phyloP scores from a whole-genome alignment of 768 basidiomycete species.

The Leccinum obscurum region DNA sequence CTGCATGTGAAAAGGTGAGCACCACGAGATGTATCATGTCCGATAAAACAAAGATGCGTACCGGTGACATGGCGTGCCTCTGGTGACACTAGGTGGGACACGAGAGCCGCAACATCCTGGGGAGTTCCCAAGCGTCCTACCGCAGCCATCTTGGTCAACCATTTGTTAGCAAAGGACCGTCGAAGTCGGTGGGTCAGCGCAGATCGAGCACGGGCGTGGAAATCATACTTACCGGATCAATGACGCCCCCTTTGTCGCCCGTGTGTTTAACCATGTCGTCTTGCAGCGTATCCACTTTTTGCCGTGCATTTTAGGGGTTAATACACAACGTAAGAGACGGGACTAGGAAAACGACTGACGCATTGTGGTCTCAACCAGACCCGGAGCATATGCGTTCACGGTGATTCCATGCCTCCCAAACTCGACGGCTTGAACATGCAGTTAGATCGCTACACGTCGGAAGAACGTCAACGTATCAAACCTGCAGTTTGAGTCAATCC shows the following conservation, averaged over 20 bases:
- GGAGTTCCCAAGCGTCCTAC: conserved; percentile 26
- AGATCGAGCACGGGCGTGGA: background rate
- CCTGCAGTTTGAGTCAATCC: conserved; percentile 41
- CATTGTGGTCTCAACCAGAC: conserved; percentile 31
- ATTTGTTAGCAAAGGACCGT: background rate
- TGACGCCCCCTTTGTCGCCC: conserved; percentile 16
- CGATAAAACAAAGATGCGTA: conserved; percentile 4
- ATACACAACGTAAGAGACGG: background rate
- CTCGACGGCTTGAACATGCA: conserved; percentile 29
- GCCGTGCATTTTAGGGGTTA: background rate
- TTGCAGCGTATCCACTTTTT: conserved; percentile 14
- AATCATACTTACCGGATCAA: conserved; percentile 20
- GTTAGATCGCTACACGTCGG: background rate
- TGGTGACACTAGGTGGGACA: conserved; percentile 36
- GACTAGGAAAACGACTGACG: conserved; percentile 15
- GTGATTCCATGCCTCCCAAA: conserved; percentile 33
- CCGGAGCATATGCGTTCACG: conserved; percentile 37
- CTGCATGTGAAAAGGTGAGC: conserved; percentile 5
- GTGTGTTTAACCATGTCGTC: conserved; percentile 11
- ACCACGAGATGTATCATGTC: background rate
- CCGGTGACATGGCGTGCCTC: conserved; percentile 38
- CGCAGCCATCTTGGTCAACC: conserved; percentile 14
- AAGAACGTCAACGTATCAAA: background rate
- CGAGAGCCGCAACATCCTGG: conserved; percentile 38
- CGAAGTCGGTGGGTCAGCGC: background rate